Percentiles rank a stretch among this genome's conserved stretches.
Evolutionary conservation across 2,329 filamentous ascomycete genomes (phyloP).

Genomic region (Dactylella cylindrospora): DNA sequence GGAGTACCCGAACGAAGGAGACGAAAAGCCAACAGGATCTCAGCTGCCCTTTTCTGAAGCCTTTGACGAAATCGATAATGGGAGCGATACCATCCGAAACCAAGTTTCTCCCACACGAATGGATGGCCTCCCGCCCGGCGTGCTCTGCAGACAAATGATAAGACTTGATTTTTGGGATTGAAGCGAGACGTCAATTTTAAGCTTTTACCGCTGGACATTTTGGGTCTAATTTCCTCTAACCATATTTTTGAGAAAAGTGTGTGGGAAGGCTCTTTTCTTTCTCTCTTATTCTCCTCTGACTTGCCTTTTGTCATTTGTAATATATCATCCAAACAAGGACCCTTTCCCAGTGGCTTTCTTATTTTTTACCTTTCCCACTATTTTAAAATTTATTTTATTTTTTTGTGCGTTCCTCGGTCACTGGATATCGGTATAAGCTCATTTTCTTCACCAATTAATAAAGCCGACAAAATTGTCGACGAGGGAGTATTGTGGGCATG

Average conservation of each 20-base stretch:
- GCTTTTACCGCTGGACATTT: conserved; percentile 39
- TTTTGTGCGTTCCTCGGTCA: conserved; percentile 13
- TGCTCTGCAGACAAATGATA: conserved; percentile 30
- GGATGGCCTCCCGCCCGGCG: too few species aligned
- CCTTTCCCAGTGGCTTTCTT: conserved; percentile 6
- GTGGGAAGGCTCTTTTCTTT: conserved; percentile 27
- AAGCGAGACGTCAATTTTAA: conserved; percentile 46
- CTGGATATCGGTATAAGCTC: conserved; percentile 26
- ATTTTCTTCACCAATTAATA: conserved; percentile 17
- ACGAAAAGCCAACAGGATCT: conserved; percentile 12
- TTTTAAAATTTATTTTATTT: conserved; percentile 18
- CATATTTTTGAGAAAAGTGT: conserved; percentile 23
- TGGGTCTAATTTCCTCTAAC: conserved; percentile 41
- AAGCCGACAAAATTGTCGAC: conserved; percentile 7
- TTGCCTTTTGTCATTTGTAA: conserved; percentile 12
- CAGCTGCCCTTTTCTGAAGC: background rate
- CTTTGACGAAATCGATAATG: background rate
- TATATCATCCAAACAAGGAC: conserved; percentile 13
- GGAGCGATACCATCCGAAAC: conserved; percentile 30
- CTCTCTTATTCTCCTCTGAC: conserved; percentile 14
- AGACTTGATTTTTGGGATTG: conserved; percentile 33
- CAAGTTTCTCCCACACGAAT: conserved; percentile 38
- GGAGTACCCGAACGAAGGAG: conserved; percentile 32
- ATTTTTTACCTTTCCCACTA: conserved; percentile 11
- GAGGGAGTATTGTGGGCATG: conserved; percentile 15